A percentile compares a stretch with the other conserved stretches of the same genome.
Conservation (phyloP, 805 yeast genomes). For the Dipodascus albidus region DNA sequence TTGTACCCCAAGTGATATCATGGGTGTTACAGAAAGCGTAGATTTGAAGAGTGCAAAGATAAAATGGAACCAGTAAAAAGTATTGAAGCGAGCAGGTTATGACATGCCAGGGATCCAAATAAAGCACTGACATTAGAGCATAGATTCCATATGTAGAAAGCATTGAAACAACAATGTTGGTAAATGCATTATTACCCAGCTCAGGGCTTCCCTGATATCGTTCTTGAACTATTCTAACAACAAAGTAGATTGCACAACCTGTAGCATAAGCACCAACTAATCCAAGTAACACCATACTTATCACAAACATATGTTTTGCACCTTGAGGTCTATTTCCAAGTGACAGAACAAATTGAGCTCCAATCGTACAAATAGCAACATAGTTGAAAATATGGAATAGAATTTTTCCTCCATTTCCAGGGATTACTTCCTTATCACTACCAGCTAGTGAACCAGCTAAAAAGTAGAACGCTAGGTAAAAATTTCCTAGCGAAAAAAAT, state of each 20-base stretch:
- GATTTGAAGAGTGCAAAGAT: conserved; percentile 84
- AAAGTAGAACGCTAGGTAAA: conserved; percentile 84
- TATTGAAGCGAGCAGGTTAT: conserved; percentile 80
- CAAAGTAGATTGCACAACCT: conserved; percentile 72
- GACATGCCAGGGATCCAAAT: conserved; percentile 95
- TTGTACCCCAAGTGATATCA: conserved; percentile 98
- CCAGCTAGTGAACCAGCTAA: conserved; percentile 74
- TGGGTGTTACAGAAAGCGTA: conserved; percentile 97
- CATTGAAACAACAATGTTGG: conserved; percentile 70
- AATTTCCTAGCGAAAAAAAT: conserved; percentile 86
- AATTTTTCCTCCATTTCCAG: conserved; percentile 59
- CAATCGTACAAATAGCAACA: conserved; percentile 66
- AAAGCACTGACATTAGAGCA: conserved; percentile 66
- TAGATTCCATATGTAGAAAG: conserved; percentile 89
- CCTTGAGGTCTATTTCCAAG: conserved; percentile 99
- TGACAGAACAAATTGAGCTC: conserved; percentile 83
- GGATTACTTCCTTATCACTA: conserved; percentile 27
- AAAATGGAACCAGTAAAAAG: conserved; percentile 80
- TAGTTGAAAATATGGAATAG: conserved; percentile 80
- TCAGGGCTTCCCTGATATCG: conserved; percentile 19
- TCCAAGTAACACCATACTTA: conserved; percentile 60
- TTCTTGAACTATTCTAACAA: conserved; percentile 41
- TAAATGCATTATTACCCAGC: conserved; percentile 32
- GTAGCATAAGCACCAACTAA: conserved; percentile 74
- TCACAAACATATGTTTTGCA: conserved; percentile 64